Evolutionary conservation across 768 basidiomycete genomes (phyloP).

Genomic region (Coprinopsis strossmayeri): DNA sequence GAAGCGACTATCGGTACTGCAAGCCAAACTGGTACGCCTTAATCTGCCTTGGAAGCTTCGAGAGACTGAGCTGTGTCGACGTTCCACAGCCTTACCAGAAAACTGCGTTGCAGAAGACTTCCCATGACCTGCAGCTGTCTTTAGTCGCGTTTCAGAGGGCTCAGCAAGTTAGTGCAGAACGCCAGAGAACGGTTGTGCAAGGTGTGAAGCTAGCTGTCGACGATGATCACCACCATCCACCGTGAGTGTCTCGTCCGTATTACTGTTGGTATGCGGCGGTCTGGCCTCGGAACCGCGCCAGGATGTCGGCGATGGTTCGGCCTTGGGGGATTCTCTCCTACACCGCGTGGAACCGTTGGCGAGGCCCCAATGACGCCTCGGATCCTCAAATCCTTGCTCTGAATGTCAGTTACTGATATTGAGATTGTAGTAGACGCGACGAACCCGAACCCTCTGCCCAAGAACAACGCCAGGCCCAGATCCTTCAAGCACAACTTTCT

Average conservation of each 20-base stretch:
- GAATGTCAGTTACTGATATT: neutral
- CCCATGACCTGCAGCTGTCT: slow-evolving; percentile 87
- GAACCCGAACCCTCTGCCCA: slow-evolving; percentile 34
- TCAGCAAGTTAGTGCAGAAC: slow-evolving; percentile 84
- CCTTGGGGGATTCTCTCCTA: too few relatives aligned
- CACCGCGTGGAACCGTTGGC: too few relatives aligned
- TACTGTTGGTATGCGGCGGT: neutral
- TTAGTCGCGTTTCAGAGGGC: slow-evolving; percentile 89
- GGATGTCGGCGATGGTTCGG: too few relatives aligned
- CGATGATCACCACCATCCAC: slow-evolving; percentile 44
- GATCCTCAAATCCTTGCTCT: too few relatives aligned
- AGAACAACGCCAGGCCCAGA: slow-evolving; percentile 62
- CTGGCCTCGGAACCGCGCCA: neutral
- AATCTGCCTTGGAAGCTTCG: neutral
- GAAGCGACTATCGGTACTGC: slow-evolving; percentile 77
- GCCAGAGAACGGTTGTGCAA: slow-evolving; percentile 85
- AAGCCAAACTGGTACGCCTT: slow-evolving; percentile 47
- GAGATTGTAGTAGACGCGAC: slow-evolving; percentile 22
- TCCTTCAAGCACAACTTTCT: slow-evolving; percentile 68
- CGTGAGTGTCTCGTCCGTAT: slow-evolving; percentile 14
- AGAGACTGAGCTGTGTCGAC: neutral
- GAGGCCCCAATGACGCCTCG: too few relatives aligned
- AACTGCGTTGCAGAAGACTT: slow-evolving; percentile 84
- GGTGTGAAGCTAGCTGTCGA: slow-evolving; percentile 81
- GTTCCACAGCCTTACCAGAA: slow-evolving; percentile 63